Conservation (phyloP, 108 stramenopile genomes). For the Cyclostephanos invisitatus region DNA sequence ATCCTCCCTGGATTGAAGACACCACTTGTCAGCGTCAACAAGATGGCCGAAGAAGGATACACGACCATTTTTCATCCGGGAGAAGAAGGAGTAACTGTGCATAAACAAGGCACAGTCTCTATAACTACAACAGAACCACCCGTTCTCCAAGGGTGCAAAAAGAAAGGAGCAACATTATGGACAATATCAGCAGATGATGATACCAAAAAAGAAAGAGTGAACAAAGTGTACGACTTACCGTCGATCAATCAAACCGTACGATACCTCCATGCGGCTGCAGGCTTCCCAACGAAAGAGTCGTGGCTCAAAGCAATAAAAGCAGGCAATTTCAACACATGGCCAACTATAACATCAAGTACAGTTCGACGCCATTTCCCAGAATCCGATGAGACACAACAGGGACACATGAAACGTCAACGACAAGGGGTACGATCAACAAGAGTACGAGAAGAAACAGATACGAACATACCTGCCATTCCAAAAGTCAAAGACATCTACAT, state of each 20-base stretch:
- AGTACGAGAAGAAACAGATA: background rate
- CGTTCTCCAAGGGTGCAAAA: background rate
- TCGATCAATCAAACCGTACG: background rate
- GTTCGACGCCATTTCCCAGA: constrained; percentile 19
- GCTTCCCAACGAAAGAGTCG: constrained; percentile 28
- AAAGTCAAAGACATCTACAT: no score
- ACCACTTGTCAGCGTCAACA: no score
- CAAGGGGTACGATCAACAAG: constrained; percentile 33
- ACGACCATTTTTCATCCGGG: no score
- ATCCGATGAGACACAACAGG: constrained; percentile 18
- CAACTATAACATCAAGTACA: background rate
- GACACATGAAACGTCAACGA: constrained; percentile 18
- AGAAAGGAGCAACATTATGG: background rate
- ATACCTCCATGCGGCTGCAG: constrained; percentile 28
- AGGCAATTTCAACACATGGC: no score
- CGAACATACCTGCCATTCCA: no score
- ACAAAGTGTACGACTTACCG: background rate
- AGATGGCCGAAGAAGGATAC: no score
- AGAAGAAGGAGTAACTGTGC: background rate
- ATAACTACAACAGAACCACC: no score
- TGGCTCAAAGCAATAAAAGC: constrained; percentile 3
- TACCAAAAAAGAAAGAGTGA: background rate
- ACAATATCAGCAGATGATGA: background rate
- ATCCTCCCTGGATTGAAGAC: no score
- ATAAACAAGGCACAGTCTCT: background rate